These are phyloP conservation scores for Cocos nucifera DNA, from an alignment of 176 grass and related monocot genomes.

Conservation along the genomic window DNA sequence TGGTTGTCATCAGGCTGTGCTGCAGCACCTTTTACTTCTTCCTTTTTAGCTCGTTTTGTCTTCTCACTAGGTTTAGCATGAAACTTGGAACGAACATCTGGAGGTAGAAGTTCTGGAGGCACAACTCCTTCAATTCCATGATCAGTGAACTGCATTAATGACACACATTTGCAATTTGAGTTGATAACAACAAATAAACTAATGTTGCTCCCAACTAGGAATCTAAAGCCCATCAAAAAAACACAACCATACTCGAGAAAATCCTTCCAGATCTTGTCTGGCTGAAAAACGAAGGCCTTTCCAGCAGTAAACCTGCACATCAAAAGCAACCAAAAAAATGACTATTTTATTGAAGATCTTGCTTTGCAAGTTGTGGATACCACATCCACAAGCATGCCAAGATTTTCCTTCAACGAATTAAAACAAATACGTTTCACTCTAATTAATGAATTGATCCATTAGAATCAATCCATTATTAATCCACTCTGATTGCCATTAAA, in stretches of 20 bases:
- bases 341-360: not conserved
- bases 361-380: too few relatives aligned
- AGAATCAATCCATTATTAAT: too few relatives aligned
- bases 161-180: too few relatives aligned
- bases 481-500: too few relatives aligned
- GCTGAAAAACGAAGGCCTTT: conserved; percentile 86
- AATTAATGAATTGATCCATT: too few relatives aligned
- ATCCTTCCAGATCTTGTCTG: conserved; percentile 77
- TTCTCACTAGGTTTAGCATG: conserved; percentile 56
- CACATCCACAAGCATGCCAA: too few relatives aligned
- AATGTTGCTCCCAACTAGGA: not conserved
- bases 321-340: not conserved
- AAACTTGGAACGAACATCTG: conserved; percentile 62
- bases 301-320: conserved; percentile 90
- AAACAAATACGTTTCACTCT: too few relatives aligned
- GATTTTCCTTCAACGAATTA: too few relatives aligned
- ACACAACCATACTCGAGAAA: conserved; percentile 52
- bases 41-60: conserved; percentile 63
- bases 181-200: too few relatives aligned
- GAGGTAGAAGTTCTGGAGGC: conserved; percentile 66
- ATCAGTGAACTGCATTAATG: conserved; percentile 40
- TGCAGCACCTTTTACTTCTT: conserved; percentile 48
- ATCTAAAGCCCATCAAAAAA: not conserved
- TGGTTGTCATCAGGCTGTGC: conserved; percentile 56
- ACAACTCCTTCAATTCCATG: conserved; percentile 91